phyloP scores from a whole-genome alignment of 495 filamentous ascomycete genomes.

The Aspergillus wentii region DNA sequence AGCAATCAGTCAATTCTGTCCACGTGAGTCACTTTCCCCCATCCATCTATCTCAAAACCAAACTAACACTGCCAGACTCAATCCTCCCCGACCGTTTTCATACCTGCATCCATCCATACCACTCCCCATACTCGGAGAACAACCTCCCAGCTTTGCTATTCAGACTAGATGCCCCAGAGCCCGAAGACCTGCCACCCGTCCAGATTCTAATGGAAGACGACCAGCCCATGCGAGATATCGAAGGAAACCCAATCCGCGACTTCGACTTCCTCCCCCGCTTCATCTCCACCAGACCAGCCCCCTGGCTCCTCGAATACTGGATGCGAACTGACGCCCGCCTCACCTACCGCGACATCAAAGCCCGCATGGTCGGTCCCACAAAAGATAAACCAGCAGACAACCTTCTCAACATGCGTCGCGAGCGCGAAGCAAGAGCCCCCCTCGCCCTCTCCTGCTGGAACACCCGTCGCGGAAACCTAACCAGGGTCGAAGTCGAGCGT shows the following conservation, averaged over 20 bases:
- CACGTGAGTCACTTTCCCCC: neutral
- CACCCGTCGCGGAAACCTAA: slow-evolving; percentile 2
- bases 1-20: too few relatives aligned
- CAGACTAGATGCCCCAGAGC: slow-evolving; percentile 4
- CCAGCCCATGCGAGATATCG: neutral
- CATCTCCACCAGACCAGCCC: slow-evolving; percentile 5
- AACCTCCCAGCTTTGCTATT: slow-evolving; percentile 10
- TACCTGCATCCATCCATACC: slow-evolving; percentile 11
- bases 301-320: slow-evolving; percentile 16
- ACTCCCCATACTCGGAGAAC: slow-evolving; percentile 1
- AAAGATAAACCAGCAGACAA: slow-evolving; percentile 5
- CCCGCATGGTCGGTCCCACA: slow-evolving; percentile 6
- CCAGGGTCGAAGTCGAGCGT: slow-evolving; percentile 7
- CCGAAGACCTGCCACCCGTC: neutral
- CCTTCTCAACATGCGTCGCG: slow-evolving; percentile 12
- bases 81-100: slow-evolving; percentile 4
- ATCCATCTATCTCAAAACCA: too few relatives aligned
- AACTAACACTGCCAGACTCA: neutral
- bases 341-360: slow-evolving; percentile 12
- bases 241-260: slow-evolving; percentile 5
- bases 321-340: slow-evolving; percentile 8
- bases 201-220: slow-evolving; percentile 3
- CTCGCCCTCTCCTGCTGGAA: slow-evolving; percentile 12
- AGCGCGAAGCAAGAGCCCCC: slow-evolving; percentile 6
- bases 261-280: slow-evolving; percentile 13